These are phyloP conservation scores for Blastosporella zonata DNA, from an alignment of 1,284 basidiomycete genomes.

Conservation along the genomic window DNA sequence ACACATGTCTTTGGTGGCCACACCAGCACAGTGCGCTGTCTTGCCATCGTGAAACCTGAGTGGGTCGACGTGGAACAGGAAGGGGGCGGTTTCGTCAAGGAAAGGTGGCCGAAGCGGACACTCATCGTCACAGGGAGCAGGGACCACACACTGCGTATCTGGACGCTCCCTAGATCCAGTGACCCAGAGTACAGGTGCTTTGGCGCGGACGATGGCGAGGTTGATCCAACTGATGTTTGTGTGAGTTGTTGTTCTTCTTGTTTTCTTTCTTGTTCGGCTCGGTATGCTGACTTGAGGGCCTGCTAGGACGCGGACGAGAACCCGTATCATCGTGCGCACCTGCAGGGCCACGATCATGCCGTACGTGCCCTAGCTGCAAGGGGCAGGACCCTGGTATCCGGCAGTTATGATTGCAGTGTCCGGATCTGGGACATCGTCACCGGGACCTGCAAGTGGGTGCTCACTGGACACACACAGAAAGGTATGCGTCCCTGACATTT, in stretches of 20 bases:
- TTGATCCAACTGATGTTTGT: conserved; percentile 66
- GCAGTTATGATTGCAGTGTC: conserved; percentile 91
- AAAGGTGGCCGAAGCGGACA: conserved; percentile 82
- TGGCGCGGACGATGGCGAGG: conserved; percentile 63
- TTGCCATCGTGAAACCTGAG: conserved; percentile 88
- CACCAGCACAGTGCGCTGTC: conserved; percentile 88
- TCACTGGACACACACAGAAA: conserved; percentile 89
- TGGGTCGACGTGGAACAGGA: conserved; percentile 69
- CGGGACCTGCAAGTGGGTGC: conserved; percentile 78
- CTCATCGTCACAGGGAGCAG: conserved; percentile 92
- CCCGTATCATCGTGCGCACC: conserved; percentile 82
- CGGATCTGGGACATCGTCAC: conserved; percentile 93
- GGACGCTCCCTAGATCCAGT: conserved; percentile 79
- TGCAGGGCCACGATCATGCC: conserved; percentile 87
- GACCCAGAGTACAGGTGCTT: conserved; percentile 77
- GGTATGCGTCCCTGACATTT: conserved; percentile 41
- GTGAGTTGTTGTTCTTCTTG: conserved; percentile 19
- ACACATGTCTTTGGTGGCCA: conserved; percentile 93
- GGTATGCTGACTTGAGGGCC: conserved; percentile 8
- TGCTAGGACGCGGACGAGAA: conserved; percentile 77
- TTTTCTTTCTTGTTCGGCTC: background rate
- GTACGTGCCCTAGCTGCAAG: conserved; percentile 90
- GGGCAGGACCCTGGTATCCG: conserved; percentile 88
- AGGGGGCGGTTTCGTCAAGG: conserved; percentile 52
- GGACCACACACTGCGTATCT: conserved; percentile 87